A percentile compares a stretch with the other conserved stretches of the same genome.
These are phyloP conservation scores for Ballota nigra DNA, from an alignment of 257 asterid species.

Conservation along the genomic window DNA sequence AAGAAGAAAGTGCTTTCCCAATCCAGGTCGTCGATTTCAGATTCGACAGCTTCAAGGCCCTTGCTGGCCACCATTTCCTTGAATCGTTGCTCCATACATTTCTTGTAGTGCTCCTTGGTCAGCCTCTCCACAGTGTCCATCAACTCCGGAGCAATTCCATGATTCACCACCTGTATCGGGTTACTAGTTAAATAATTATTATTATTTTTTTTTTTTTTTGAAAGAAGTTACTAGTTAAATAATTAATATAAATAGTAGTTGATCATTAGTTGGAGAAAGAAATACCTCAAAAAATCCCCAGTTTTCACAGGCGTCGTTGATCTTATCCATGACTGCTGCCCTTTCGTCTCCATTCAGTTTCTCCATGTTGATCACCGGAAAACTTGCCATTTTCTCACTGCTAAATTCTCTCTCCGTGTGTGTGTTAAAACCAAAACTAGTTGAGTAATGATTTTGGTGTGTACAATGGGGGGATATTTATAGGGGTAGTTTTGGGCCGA, in stretches of 20 bases:
- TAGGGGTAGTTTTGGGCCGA: constrained; percentile 24
- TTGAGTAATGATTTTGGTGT: not conserved
- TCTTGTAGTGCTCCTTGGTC: constrained; percentile 56
- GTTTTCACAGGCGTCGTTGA: constrained; percentile 55
- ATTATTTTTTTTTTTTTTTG: too few relatives aligned
- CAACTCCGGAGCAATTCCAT: constrained; percentile 50
- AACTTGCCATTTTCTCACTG: constrained; percentile 32
- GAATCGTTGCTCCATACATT: constrained; percentile 49
- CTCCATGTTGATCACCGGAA: constrained; percentile 56
- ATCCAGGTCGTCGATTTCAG: constrained; percentile 51
- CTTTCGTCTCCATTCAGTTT: constrained; percentile 49
- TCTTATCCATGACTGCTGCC: constrained; percentile 36
- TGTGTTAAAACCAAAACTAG: not conserved
- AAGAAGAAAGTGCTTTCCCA: constrained; percentile 70
- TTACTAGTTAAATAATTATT: too few relatives aligned
- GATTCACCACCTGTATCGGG: constrained; percentile 45
- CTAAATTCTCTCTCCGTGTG: not conserved
- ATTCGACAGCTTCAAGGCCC: constrained; percentile 49
- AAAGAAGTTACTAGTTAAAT: too few relatives aligned
- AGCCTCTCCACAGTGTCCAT: constrained; percentile 54
- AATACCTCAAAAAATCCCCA: constrained; percentile 66
- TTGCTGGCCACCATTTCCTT: constrained; percentile 53
- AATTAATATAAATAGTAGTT: too few relatives aligned
- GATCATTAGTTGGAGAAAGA: too few relatives aligned
- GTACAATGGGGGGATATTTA: constrained; percentile 24